Evolutionary conservation across 192 early-diverging fungal species (phyloP).

Genomic region (Linnemannia hyalina): DNA sequence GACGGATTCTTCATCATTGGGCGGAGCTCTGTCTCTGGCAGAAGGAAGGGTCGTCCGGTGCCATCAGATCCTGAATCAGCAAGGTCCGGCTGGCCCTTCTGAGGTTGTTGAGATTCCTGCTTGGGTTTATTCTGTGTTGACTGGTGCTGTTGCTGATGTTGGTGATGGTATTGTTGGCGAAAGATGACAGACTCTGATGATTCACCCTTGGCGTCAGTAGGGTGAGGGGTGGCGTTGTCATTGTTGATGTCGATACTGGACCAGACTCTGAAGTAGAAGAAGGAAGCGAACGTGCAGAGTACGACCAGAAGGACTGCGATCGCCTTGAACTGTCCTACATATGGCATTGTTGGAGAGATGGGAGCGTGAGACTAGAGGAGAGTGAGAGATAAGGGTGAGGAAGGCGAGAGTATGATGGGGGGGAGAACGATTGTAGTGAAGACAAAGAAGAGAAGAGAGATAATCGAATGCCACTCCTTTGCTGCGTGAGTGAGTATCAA

Average conservation of each 20-base stretch:
- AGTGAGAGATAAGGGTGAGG: background rate
- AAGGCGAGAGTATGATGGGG: background rate
- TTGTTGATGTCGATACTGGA: conserved; percentile 25
- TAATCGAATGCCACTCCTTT: background rate
- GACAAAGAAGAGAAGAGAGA: too few species aligned
- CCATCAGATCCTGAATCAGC: background rate
- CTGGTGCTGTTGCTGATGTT: background rate
- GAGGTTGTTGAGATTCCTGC: background rate
- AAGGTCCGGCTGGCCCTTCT: background rate
- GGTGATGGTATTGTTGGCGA: background rate
- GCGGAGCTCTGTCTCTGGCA: background rate
- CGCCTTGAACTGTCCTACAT: conserved; percentile 18
- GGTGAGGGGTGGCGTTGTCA: background rate
- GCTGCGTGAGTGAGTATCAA: background rate
- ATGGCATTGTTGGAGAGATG: conserved; percentile 10
- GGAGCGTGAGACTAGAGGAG: too few species aligned
- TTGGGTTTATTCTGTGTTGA: background rate
- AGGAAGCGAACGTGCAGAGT: conserved; percentile 34
- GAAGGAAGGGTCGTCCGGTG: background rate
- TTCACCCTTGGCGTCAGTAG: background rate
- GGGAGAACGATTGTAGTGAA: too few species aligned
- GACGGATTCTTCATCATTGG: background rate
- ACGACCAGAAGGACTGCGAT: conserved; percentile 7
- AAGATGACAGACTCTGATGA: background rate
- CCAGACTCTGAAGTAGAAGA: conserved; percentile 41